These are phyloP conservation scores for Schwanniomyces polymorphus DNA, from an alignment of 805 yeast genomes.

Conservation along the genomic window DNA sequence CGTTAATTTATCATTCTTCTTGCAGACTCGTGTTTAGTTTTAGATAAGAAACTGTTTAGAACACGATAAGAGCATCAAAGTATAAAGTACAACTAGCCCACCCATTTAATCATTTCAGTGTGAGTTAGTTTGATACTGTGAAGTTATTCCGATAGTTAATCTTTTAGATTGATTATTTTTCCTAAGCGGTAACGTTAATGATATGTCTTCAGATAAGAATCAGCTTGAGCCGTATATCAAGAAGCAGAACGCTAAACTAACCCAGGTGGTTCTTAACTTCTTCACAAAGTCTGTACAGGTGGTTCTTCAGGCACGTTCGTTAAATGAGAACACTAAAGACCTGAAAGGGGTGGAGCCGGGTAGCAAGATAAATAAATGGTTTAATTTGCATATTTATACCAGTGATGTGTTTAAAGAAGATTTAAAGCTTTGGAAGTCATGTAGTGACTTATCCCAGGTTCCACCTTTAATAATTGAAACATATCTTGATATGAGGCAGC, in stretches of 20 bases:
- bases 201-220: conserved; percentile 6
- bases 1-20: neutral
- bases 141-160: neutral
- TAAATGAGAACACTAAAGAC: conserved; percentile 12
- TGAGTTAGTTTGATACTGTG: neutral
- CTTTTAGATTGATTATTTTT: neutral
- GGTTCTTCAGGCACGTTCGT: conserved; percentile 48
- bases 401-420: conserved; percentile 49
- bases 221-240: conserved; percentile 16
- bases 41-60: neutral
- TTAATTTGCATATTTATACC: conserved; percentile 49
- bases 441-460: conserved; percentile 41
- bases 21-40: neutral
- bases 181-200: conserved; percentile 1
- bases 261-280: conserved; percentile 57
- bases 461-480: conserved; percentile 90
- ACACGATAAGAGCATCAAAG: neutral
- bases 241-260: conserved; percentile 33
- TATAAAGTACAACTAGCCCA: neutral
- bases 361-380: conserved; percentile 57
- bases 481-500: conserved; percentile 62
- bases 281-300: conserved; percentile 63
- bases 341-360: conserved; percentile 10
- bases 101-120: too few species aligned
- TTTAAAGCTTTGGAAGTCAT: conserved; percentile 58